phyloP scores from a whole-genome alignment of 352 stramenopile species.

The Globisporangium polare region DNA sequence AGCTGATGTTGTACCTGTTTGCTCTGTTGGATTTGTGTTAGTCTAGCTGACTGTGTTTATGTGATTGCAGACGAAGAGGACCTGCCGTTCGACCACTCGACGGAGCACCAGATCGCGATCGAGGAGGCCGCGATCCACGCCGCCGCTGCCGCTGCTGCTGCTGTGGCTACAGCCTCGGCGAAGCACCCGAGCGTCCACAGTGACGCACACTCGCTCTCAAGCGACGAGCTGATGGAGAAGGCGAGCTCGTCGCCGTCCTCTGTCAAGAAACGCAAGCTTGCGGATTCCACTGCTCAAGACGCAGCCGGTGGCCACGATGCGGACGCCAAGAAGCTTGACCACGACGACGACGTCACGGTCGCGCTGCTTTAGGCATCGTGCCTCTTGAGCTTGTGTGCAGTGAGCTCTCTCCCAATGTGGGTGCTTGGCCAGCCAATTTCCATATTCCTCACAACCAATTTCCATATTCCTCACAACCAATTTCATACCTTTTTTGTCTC shows the following conservation, averaged over 20 bases:
- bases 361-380: slow-evolving; percentile 6
- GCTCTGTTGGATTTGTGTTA: background rate
- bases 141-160: background rate
- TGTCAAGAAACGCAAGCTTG: slow-evolving; percentile 11
- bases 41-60: background rate
- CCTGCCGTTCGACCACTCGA: slow-evolving; percentile 17
- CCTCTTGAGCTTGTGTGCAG: background rate
- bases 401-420: background rate
- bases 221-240: slow-evolving; percentile 10
- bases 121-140: slow-evolving; percentile 14
- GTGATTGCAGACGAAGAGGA: slow-evolving; percentile 18
- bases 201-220: slow-evolving; percentile 3
- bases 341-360: slow-evolving; percentile 3
- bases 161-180: background rate
- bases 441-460: no score
- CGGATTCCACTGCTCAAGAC: background rate
- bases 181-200: slow-evolving; percentile 8
- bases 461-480: background rate
- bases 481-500: background rate
- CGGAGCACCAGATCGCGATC: slow-evolving; percentile 16
- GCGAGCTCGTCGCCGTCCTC: slow-evolving; percentile 3
- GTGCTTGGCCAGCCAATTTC: no score
- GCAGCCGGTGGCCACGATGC: background rate
- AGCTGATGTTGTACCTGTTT: background rate
- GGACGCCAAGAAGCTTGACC: slow-evolving; percentile 2